phyloP scores from a whole-genome alignment of 106 monocot species.

The Chionographis japonica region DNA sequence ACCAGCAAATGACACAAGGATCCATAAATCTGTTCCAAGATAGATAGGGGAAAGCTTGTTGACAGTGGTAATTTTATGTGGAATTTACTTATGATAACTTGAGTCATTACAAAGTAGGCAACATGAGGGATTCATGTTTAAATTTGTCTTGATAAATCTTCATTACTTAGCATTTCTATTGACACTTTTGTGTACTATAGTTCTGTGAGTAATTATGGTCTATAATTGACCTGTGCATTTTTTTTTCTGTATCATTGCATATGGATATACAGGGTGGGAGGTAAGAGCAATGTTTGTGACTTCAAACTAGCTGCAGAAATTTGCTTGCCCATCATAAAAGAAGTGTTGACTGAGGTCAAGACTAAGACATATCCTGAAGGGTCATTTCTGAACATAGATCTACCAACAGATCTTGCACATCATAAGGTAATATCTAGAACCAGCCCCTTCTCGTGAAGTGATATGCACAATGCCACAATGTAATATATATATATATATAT shows the following conservation, averaged over 20 bases:
- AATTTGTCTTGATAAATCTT: neutral
- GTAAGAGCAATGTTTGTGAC: conserved; percentile 58
- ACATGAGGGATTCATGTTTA: neutral
- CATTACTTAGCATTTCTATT: neutral
- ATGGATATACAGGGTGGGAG: conserved; percentile 41
- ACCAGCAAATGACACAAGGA: too few relatives aligned
- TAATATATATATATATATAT: too few relatives aligned
- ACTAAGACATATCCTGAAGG: conserved; percentile 53
- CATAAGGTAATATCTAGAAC: conserved; percentile 62
- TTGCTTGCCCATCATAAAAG: conserved; percentile 81
- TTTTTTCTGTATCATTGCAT: neutral
- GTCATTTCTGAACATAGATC: conserved; percentile 79
- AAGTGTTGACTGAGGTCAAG: conserved; percentile 46
- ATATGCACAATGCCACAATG: too few relatives aligned
- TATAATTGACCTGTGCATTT: neutral
- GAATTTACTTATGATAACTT: too few relatives aligned
- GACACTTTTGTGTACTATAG: too few relatives aligned
- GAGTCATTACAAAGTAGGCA: too few relatives aligned
- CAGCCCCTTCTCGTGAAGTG: neutral
- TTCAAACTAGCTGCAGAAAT: conserved; percentile 66
- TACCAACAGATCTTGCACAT: conserved; percentile 72
- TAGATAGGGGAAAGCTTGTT: too few relatives aligned
- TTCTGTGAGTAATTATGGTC: too few relatives aligned
- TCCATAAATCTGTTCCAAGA: too few relatives aligned
- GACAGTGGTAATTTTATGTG: too few relatives aligned